Percentiles rank a stretch among this genome's conserved stretches.
phyloP scores from a whole-genome alignment of 2,329 filamentous ascomycete genomes.

The Daldinia eschscholtzii region DNA sequence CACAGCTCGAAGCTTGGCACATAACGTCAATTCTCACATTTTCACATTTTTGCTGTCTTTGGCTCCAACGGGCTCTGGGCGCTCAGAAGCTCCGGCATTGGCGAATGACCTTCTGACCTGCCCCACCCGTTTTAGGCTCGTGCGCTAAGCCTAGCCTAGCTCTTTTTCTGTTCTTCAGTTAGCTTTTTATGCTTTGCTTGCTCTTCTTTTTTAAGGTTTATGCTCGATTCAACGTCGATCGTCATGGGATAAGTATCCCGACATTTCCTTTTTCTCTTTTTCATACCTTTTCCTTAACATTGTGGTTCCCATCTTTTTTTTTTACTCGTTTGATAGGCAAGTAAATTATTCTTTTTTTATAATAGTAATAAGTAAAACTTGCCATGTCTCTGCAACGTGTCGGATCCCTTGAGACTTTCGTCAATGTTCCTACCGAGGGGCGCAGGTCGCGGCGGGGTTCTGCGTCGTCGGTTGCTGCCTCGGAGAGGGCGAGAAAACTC shows the following conservation, averaged over 20 bases:
- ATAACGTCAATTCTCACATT: conserved; percentile 30
- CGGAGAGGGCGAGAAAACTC: conserved; percentile 63
- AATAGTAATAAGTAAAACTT: neutral
- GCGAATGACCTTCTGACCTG: conserved; percentile 25
- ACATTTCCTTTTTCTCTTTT: conserved; percentile 3
- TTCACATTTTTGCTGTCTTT: neutral
- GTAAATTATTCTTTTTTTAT: conserved; percentile 14
- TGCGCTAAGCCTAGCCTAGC: conserved; percentile 1
- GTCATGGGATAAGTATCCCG: conserved; percentile 26
- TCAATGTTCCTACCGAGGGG: conserved; percentile 56
- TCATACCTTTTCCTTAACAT: neutral
- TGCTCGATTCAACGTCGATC: conserved; percentile 17
- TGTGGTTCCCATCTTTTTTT: neutral
- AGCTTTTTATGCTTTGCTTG: conserved; percentile 16
- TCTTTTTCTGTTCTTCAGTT: neutral
- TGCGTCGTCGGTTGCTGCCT: conserved; percentile 58
- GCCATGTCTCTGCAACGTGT: conserved; percentile 67
- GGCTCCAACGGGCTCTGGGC: conserved; percentile 6
- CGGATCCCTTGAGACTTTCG: conserved; percentile 66
- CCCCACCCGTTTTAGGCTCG: conserved; percentile 13
- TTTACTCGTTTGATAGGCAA: conserved; percentile 4
- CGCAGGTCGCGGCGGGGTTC: conserved; percentile 57
- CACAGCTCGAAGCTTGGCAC: conserved; percentile 27
- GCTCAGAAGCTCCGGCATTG: conserved; percentile 29
- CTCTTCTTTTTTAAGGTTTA: conserved; percentile 6